Conservation (phyloP, 148 eudicot genomes). For the Cornus controversa region DNA sequence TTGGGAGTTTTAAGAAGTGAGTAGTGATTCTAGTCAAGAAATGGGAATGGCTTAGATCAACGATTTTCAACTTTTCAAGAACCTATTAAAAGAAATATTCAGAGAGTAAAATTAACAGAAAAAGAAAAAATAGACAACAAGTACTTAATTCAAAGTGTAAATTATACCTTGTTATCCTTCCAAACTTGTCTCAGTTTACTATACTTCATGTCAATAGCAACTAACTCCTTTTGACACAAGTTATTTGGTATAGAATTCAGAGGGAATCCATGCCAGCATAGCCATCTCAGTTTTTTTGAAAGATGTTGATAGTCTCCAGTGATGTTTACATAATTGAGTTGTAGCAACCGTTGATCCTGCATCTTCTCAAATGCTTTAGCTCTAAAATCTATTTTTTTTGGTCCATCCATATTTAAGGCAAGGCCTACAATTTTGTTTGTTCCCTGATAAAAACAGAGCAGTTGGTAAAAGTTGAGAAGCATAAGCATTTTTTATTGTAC, state of each 20-base stretch:
- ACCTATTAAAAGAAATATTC: not conserved
- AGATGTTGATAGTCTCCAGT: not conserved
- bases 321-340: not conserved
- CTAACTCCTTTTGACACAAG: not conserved
- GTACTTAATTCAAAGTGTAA: no score
- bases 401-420: not conserved
- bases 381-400: no score
- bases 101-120: no score
- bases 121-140: no score
- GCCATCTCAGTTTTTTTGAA: not conserved
- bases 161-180: not conserved
- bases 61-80: no score
- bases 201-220: not conserved
- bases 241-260: not conserved
- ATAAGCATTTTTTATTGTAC: no score
- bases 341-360: not conserved
- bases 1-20: not conserved
- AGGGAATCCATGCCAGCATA: not conserved
- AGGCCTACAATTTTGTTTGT: not conserved
- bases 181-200: not conserved
- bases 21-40: not conserved
- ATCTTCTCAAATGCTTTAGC: not conserved
- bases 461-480: not conserved
- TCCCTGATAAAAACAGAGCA: not conserved
- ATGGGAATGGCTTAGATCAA: not conserved